These are phyloP conservation scores for Plasmodium gaboni DNA, from an alignment of 169 alveolate genomes.

Conservation along the genomic window DNA sequence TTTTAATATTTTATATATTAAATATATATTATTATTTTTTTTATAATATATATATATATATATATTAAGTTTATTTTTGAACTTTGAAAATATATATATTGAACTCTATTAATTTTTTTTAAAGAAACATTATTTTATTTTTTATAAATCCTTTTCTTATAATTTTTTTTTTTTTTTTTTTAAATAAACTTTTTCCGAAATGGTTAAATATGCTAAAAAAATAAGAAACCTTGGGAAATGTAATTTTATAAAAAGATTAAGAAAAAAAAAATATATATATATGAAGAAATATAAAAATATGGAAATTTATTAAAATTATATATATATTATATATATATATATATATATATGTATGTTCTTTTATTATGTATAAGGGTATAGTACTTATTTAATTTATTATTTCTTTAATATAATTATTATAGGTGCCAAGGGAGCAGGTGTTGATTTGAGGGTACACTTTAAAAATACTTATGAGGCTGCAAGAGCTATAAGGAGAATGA, in stretches of 20 bases:
- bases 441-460: conserved; percentile 95
- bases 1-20: too few relatives aligned
- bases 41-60: neutral
- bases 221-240: conserved; percentile 66
- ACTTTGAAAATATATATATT: neutral
- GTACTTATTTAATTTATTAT: neutral
- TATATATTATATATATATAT: neutral
- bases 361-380: neutral
- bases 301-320: neutral
- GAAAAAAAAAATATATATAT: neutral
- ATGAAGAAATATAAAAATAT: neutral
- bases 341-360: neutral
- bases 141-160: neutral
- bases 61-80: neutral
- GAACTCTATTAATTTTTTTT: conserved; percentile 8
- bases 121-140: conserved; percentile 5
- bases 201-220: conserved; percentile 68
- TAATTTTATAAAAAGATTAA: conserved; percentile 4
- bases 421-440: conserved; percentile 82
- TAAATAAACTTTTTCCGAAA: conserved; percentile 13
- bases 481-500: conserved; percentile 96
- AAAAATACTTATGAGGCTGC: conserved; percentile 98
- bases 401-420: neutral
- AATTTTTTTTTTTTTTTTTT: conserved; percentile 16
- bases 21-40: neutral